These are phyloP conservation scores for Tephrocybe rancida DNA, from an alignment of 768 basidiomycete species.

Conservation along the genomic window DNA sequence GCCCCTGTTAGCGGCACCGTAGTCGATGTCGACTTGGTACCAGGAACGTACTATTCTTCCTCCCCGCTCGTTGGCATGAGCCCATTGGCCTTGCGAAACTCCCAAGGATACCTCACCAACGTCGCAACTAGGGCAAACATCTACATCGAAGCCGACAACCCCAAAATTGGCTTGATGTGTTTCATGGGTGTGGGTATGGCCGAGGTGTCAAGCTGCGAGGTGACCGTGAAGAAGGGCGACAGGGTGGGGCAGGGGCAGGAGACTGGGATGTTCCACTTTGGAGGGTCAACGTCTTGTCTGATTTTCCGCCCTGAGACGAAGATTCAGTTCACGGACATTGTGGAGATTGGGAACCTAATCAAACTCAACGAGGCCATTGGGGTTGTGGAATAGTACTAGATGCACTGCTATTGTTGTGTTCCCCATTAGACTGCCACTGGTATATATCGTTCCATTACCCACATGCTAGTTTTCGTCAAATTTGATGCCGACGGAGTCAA, in stretches of 20 bases:
- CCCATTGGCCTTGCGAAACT: constrained; percentile 24
- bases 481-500: too few relatives aligned
- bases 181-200: constrained; percentile 63
- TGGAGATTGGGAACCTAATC: background rate
- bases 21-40: constrained; percentile 41
- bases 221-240: constrained; percentile 40
- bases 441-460: too few relatives aligned
- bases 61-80: constrained; percentile 23
- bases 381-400: background rate
- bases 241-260: constrained; percentile 49
- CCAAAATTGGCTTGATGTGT: constrained; percentile 54
- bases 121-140: constrained; percentile 53
- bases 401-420: too few relatives aligned
- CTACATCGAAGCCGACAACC: constrained; percentile 55
- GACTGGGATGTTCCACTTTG: constrained; percentile 67
- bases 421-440: too few relatives aligned
- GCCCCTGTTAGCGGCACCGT: constrained; percentile 45
- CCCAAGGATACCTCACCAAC: constrained; percentile 39
- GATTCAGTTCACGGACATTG: constrained; percentile 4
- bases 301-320: constrained; percentile 34
- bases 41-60: constrained; percentile 53
- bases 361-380: background rate
- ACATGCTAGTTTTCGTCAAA: too few relatives aligned
- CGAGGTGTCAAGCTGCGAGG: constrained; percentile 63
- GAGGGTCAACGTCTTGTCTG: constrained; percentile 50